Base-by-base conservation (phyloP, 2,329 filamentous ascomycete species). In the Sclerotinia trifoliorum region DNA sequence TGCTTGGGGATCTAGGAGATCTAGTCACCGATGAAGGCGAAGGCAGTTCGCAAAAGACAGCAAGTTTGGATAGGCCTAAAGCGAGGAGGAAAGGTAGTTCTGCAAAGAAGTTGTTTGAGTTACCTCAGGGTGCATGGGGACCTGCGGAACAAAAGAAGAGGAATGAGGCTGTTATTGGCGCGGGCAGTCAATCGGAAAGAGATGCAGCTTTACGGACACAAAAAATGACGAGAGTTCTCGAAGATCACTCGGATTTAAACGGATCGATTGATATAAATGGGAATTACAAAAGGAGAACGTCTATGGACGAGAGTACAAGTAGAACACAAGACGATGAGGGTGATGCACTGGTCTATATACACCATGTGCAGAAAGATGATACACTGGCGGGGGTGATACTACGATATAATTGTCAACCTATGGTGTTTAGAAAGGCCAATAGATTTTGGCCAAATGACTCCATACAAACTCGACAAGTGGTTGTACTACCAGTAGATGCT, bases 371-470 rank as follows among this genome's bases (percentile, higher is more conserved):
- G 74, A 86, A 89, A 19, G 86, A 86, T 56, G 95, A 99, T 80
- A 98, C 93, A 1, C 88, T 98, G 73, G 93, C 94, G 1, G 94
- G 95, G 3, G 88, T 99, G 63, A 90, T 95, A 65, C 89, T 99
- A 72, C 91, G 90, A 74, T 99, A 96, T 79, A 90, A 92, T 74
- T 98, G 94, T 78, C 87, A 91, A 71, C 88, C 93, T 67, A 90
- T 94, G 60, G 85, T 90, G 2, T 89, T 99, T 72, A 86, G 92
- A 69, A 95, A 92, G 77, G 89, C 93, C 51, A 99, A 99, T 78
- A 88, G 95, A 15, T 88, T 99, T 75, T 99, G 95, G 95, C 92
- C 93, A 8, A 92, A 93, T 71, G 95, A 98, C 77, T 93, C 88
- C 71, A 90, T 98, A 48, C 94, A 97, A 78, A 87, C 89, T 60